Conservation (phyloP, 345 rosid genomes). For the Ceriops tagal region DNA sequence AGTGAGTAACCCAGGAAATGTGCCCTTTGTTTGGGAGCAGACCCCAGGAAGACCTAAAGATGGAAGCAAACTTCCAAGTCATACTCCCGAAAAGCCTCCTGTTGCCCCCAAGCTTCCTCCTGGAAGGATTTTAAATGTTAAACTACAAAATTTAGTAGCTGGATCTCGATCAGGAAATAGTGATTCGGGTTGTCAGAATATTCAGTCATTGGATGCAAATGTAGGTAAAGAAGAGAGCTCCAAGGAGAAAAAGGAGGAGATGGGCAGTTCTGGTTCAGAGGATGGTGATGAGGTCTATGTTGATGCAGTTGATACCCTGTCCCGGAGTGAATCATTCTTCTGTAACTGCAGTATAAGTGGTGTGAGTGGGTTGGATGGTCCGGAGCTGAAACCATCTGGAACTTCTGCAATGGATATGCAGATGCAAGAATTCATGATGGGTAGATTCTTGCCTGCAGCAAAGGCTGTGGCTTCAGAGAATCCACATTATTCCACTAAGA, state of each 20-base stretch:
- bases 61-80: conserved; percentile 33
- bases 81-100: conserved; percentile 28
- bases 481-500: conserved; percentile 45
- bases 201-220: conserved; percentile 10
- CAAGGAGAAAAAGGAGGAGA: conserved; percentile 30
- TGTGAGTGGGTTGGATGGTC: conserved; percentile 50
- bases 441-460: conserved; percentile 89
- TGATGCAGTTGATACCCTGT: conserved; percentile 55
- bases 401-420: conserved; percentile 47
- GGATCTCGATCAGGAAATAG: conserved; percentile 6
- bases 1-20: conserved; percentile 73
- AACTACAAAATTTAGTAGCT: conserved; percentile 20
- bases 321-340: conserved; percentile 55
- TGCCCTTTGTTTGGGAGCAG: conserved; percentile 90
- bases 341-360: conserved; percentile 63
- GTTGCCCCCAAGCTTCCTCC: conserved; percentile 84
- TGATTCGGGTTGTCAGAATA: conserved; percentile 16
- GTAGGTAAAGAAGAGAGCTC: conserved; percentile 22
- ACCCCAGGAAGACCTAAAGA: conserved; percentile 78
- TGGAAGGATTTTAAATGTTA: conserved; percentile 46
- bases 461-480: conserved; percentile 79
- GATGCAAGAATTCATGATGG: conserved; percentile 79
- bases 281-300: conserved; percentile 39
- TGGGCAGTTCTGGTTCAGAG: conserved; percentile 26
- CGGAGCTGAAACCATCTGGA: conserved; percentile 45